phyloP scores from a whole-genome alignment of 148 eudicot species.

The Linanthus parryae region DNA sequence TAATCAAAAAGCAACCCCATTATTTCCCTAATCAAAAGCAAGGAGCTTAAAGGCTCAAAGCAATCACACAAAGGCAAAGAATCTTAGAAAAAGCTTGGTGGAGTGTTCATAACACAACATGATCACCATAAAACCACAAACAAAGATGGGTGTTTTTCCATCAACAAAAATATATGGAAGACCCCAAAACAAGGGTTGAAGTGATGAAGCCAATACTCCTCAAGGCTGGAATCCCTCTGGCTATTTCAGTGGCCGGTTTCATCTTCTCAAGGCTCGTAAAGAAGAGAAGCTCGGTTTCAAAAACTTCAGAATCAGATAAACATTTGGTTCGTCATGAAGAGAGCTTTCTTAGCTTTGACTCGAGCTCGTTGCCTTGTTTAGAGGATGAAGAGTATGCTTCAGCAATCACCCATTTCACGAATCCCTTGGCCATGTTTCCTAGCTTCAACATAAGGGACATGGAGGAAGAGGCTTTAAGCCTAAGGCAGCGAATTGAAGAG shows the following conservation, averaged over 20 bases:
- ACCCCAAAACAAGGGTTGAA: conserved; percentile 30
- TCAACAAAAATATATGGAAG: conserved; percentile 12
- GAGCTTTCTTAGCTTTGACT: conserved; percentile 17
- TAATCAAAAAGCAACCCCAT: conserved; percentile 30
- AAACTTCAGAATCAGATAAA: background rate
- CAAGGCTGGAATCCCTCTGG: conserved; percentile 42
- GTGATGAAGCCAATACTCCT: conserved; percentile 28
- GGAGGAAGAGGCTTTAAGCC: conserved; percentile 24
- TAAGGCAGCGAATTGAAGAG: conserved; percentile 26
- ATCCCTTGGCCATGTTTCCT: background rate
- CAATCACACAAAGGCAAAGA: conserved; percentile 38
- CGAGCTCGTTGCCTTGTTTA: conserved; percentile 4
- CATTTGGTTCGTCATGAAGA: conserved; percentile 13
- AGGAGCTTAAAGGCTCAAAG: conserved; percentile 20
- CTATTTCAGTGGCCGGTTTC: conserved; percentile 37
- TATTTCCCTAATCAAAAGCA: conserved; percentile 20
- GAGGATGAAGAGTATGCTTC: conserved; percentile 1
- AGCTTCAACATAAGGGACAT: conserved; percentile 4
- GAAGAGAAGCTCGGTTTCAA: conserved; percentile 7
- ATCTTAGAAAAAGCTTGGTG: conserved; percentile 15
- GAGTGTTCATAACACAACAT: background rate
- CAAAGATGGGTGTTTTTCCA: too few relatives aligned
- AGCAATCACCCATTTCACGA: background rate
- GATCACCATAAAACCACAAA: background rate
- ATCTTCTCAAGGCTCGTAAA: conserved; percentile 19